Percentiles rank a stretch among this genome's conserved stretches.
phyloP scores from a whole-genome alignment of 2,329 filamentous ascomycete species.

The Fusarium verticillioides region DNA sequence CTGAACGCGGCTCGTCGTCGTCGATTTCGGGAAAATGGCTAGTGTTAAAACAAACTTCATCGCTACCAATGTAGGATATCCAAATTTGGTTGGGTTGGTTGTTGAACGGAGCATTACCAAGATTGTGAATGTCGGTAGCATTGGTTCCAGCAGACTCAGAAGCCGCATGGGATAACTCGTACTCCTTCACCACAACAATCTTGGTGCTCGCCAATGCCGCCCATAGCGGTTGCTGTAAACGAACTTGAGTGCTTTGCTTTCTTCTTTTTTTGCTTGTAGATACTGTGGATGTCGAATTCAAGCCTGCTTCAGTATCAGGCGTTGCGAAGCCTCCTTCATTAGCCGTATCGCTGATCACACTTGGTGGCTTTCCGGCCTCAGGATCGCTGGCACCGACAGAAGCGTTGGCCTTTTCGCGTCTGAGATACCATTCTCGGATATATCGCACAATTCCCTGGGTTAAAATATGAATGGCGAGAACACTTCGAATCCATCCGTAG shows the following conservation, averaged over 20 bases:
- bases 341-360: constrained; percentile 47
- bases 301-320: constrained; percentile 61
- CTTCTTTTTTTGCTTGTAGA: constrained; percentile 81
- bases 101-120: constrained; percentile 80
- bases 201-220: constrained; percentile 95
- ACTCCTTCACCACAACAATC: constrained; percentile 94
- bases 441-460: constrained; percentile 78
- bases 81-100: constrained; percentile 78
- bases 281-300: constrained; percentile 55
- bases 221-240: constrained; percentile 93
- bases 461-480: constrained; percentile 79
- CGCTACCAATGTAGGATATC: constrained; percentile 82
- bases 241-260: constrained; percentile 90
- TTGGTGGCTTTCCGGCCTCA: constrained; percentile 67
- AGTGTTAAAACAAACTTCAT: constrained; percentile 81
- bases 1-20: constrained; percentile 46
- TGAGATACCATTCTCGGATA: constrained; percentile 74
- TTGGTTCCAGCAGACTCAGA: constrained; percentile 79
- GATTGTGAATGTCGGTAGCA: constrained; percentile 79
- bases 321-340: constrained; percentile 58
- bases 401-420: constrained; percentile 66
- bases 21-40: constrained; percentile 68
- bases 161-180: constrained; percentile 81
- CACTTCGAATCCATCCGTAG: constrained; percentile 74
- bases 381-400: constrained; percentile 66